A percentile compares a stretch with the other conserved stretches of the same genome.
phyloP scores from a whole-genome alignment of 2,329 filamentous ascomycete genomes.

The Polychaeton citri region DNA sequence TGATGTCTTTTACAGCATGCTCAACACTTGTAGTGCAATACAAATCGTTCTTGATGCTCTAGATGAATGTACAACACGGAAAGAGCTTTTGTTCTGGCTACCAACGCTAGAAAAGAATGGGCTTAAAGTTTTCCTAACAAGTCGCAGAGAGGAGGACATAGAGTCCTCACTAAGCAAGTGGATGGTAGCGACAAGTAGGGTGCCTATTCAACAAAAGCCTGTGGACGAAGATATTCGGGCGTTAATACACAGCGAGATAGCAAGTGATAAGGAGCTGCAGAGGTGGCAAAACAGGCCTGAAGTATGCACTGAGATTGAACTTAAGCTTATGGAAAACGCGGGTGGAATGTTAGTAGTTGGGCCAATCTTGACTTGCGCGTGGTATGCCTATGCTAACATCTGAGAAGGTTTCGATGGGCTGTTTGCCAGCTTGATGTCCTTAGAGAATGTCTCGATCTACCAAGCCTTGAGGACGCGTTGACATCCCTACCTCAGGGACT shows the following conservation, averaged over 20 bases:
- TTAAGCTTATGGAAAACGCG: background rate
- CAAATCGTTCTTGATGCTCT: background rate
- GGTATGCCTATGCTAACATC: background rate
- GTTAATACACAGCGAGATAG: background rate
- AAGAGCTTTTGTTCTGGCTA: background rate
- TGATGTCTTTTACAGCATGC: background rate
- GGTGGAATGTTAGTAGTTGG: background rate
- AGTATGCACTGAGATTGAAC: background rate
- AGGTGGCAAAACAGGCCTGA: background rate
- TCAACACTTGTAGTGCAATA: background rate
- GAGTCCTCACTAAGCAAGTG: background rate
- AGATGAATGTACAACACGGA: background rate
- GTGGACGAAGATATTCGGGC: background rate
- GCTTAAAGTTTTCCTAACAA: background rate
- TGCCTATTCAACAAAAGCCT: background rate
- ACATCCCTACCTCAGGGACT: constrained; percentile 9
- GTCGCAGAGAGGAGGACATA: background rate
- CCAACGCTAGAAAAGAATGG: background rate
- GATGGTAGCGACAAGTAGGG: background rate
- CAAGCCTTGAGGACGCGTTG: constrained; percentile 7
- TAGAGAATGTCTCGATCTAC: constrained; percentile 3
- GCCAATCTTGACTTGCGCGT: background rate
- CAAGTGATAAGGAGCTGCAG: background rate
- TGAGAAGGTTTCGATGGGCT: constrained; percentile 9
- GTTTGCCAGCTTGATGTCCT: constrained; percentile 6